Base-by-base conservation (phyloP, 768 basidiomycete species). In the Clavaria fumosa region DNA sequence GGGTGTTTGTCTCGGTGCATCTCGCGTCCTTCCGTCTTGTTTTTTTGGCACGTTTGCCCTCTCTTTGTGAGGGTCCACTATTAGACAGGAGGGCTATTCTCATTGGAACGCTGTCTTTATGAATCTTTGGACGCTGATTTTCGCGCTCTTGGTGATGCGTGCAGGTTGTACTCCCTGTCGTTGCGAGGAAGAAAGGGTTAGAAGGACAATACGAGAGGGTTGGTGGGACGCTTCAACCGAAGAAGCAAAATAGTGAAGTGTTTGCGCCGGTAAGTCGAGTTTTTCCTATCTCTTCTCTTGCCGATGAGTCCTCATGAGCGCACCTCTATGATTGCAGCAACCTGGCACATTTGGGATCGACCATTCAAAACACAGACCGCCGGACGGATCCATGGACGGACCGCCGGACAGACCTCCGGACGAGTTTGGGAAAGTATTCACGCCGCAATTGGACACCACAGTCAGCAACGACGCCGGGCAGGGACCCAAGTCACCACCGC, bases 341-440 rank as follows among this genome's bases (percentile, higher is more conserved):
- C 80, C 84, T 6, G 83, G 83, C 14, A 85, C 81, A 31, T 88
- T 88, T 53, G 82, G 76, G 3, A 86, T 64, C 51, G 77, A 85
- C 48, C 66, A 70, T 38, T 61, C 75, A 5, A 88, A 85, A 55
- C 75, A 77, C 47, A 71, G 74, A 5, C 63, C 64, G 7, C 59
- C 62, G 43, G 64, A 59, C 33, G 49, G 40, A 15, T 58, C 57
- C 21, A 64, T 67, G 49, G 44, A 39, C 35, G 74, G 78, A 34
- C 65, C 63, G 14, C 70, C 80, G 49, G 44, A 39, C 35, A 74
- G 78, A 34, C 65, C 63, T 14, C 70, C 80, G 74, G 66, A 71
- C 48, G 79, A 82, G 45, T 77, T 83, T 49, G 78, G 77, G 14
- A 60, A 54, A 24, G n/a, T n/a, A n/a, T n/a, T n/a, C n/a, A n/a